These are phyloP conservation scores for Thuidium tamariscinum DNA, from an alignment of 225 moss, liverwort and hornwort species.

Conservation along the genomic window DNA sequence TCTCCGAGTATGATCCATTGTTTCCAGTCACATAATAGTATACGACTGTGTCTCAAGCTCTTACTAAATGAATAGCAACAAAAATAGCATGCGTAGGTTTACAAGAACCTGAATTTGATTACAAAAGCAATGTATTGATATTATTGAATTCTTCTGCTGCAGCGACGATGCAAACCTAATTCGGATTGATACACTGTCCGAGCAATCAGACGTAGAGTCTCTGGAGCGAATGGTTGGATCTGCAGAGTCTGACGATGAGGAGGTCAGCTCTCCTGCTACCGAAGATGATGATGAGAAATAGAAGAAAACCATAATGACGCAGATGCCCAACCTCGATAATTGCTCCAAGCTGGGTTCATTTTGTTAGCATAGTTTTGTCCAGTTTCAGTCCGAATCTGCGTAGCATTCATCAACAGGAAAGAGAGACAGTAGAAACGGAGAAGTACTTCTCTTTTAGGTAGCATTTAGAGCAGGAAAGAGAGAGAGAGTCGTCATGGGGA, in stretches of 20 bases:
- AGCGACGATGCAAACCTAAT: constrained; percentile 85
- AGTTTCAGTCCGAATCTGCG: neutral
- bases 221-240: constrained; percentile 76
- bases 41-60: neutral
- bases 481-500: neutral
- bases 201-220: constrained; percentile 77
- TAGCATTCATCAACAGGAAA: neutral
- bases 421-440: neutral
- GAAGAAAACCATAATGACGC: neutral
- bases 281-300: constrained; percentile 14
- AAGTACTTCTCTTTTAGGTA: neutral
- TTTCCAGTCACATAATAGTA: neutral
- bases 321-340: neutral
- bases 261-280: constrained; percentile 9
- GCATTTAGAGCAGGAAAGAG: neutral
- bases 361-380: constrained; percentile 3
- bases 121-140: neutral
- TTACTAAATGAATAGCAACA: neutral
- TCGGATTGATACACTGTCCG: constrained; percentile 87
- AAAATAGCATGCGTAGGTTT: neutral
- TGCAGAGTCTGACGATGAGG: constrained; percentile 48
- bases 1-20: neutral
- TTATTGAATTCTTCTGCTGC: constrained; percentile 11
- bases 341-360: neutral
- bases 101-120: neutral